Percentiles rank a stretch among this genome's conserved stretches.
phyloP scores from a whole-genome alignment of 352 stramenopile species.

The Pythium monospermum region DNA sequence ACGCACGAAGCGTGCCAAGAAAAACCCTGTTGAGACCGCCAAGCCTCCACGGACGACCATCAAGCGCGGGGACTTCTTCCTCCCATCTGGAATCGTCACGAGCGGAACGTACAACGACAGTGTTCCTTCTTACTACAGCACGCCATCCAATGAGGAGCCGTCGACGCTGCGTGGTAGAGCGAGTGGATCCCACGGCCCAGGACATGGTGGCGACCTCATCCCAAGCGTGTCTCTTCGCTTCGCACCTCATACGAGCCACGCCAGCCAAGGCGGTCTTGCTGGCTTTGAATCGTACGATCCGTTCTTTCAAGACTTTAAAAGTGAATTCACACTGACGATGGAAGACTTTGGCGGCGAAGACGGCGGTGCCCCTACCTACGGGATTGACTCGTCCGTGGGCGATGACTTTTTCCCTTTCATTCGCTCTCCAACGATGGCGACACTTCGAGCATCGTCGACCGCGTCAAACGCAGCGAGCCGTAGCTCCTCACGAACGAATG shows the following conservation, averaged over 20 bases:
- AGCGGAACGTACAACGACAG: not conserved
- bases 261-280: constrained; percentile 2
- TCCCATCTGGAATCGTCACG: constrained; percentile 19
- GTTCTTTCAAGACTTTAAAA: constrained; percentile 40
- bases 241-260: constrained; percentile 2
- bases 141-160: constrained; percentile 8
- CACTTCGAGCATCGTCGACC: constrained; percentile 8
- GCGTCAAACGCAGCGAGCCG: constrained; percentile 11
- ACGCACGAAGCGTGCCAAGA: constrained; percentile 16
- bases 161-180: not conserved
- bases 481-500: constrained; percentile 28
- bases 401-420: constrained; percentile 25
- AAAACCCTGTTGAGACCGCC: constrained; percentile 6
- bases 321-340: constrained; percentile 37
- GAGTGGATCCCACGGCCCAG: not conserved
- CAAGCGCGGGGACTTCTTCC: constrained; percentile 19
- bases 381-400: constrained; percentile 2
- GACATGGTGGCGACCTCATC: constrained; percentile 15
- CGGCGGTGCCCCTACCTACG: constrained; percentile 10
- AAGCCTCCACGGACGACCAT: not conserved
- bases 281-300: constrained; percentile 37
- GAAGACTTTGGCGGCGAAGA: constrained; percentile 33
- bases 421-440: constrained; percentile 24
- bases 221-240: constrained; percentile 26
- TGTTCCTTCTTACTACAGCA: constrained; percentile 8